Conservation (phyloP, 305 asterid species). For the Salvia sclarea region DNA sequence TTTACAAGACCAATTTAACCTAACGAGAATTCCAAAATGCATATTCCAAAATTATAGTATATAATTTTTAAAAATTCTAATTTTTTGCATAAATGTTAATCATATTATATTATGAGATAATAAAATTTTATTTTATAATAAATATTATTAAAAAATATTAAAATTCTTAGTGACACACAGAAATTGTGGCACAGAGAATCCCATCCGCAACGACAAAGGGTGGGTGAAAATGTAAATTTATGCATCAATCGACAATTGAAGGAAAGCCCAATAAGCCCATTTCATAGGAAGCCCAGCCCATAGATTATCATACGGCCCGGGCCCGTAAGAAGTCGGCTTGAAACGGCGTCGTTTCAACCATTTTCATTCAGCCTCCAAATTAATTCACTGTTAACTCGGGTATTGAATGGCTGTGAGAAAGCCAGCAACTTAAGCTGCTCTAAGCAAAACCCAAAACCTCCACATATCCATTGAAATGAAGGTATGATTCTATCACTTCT, state of each 20-base stretch:
- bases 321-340: background rate
- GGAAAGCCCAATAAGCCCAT: background rate
- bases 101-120: too few species aligned
- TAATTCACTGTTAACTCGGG: background rate
- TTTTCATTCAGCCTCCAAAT: constrained; percentile 33
- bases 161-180: too few species aligned
- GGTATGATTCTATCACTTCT: constrained; percentile 32
- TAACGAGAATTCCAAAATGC: too few species aligned
- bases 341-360: constrained; percentile 28
- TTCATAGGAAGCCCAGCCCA: constrained; percentile 5
- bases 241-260: background rate
- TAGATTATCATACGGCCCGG: background rate
- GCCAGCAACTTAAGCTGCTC: constrained; percentile 15
- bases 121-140: too few species aligned
- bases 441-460: background rate
- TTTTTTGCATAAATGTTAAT: too few species aligned
- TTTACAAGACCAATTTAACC: too few species aligned
- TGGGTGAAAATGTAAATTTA: too few species aligned
- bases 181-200: too few species aligned
- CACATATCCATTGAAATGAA: constrained; percentile 4
- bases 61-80: too few species aligned
- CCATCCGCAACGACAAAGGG: too few species aligned
- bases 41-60: too few species aligned
- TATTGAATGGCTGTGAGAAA: constrained; percentile 44
- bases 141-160: too few species aligned